These are phyloP conservation scores for Podospora appendiculata DNA, from an alignment of 495 filamentous ascomycete genomes.

Conservation along the genomic window DNA sequence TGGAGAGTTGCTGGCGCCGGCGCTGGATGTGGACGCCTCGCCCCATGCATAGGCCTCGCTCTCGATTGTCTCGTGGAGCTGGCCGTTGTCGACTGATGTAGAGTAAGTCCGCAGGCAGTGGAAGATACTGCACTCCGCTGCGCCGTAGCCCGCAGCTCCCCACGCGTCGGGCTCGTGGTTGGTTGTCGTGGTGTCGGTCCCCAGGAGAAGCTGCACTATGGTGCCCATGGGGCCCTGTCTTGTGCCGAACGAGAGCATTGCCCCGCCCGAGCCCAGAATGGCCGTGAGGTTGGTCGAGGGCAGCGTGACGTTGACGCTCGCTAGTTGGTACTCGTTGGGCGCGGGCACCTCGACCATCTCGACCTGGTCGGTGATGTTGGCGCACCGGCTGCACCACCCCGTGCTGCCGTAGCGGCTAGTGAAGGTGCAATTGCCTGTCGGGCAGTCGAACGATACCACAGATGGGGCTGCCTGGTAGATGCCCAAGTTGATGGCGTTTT, in stretches of 20 bases:
- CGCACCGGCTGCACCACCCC: conserved; percentile 11
- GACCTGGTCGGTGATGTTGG: conserved; percentile 10
- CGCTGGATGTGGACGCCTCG: background rate
- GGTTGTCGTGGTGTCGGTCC: background rate
- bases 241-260: background rate
- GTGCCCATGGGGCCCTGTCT: background rate
- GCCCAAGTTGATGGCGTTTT: background rate
- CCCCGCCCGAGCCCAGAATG: background rate
- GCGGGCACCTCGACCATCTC: background rate
- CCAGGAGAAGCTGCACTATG: background rate
- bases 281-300: background rate
- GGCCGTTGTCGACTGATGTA: background rate
- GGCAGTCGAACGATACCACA: conserved; percentile 3
- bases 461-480: background rate
- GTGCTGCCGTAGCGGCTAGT: conserved; percentile 5
- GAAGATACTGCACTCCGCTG: conserved; percentile 10
- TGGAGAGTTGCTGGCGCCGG: no score
- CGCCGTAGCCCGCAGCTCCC: conserved; percentile 5
- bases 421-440: conserved; percentile 17
- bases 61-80: background rate
- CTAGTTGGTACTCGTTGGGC: background rate
- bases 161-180: background rate
- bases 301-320: background rate
- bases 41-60: background rate
- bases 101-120: conserved; percentile 10